Evolutionary conservation across 1,284 basidiomycete genomes (phyloP).

Genomic region (Puccinia hordei): DNA sequence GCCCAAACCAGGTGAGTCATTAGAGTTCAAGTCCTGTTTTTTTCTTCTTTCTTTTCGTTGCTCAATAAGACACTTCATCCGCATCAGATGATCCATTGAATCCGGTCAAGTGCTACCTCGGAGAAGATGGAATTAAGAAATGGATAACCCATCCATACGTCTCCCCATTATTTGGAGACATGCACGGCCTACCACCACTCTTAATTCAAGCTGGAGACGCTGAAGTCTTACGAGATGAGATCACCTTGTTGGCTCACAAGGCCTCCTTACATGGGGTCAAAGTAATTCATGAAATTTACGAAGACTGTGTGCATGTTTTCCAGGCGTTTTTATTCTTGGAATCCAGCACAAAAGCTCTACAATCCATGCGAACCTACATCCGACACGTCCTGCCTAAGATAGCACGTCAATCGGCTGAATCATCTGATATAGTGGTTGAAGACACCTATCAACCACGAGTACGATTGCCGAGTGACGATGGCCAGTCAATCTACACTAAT

Average conservation of each 20-base stretch:
- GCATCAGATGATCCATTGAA: constrained; percentile 73
- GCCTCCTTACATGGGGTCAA: constrained; percentile 58
- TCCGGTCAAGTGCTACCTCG: constrained; percentile 88
- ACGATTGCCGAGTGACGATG: neutral
- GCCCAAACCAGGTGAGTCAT: constrained; percentile 53
- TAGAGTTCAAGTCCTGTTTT: neutral
- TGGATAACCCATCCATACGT: constrained; percentile 63
- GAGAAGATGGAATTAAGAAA: constrained; percentile 70
- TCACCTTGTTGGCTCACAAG: constrained; percentile 59
- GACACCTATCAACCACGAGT: constrained; percentile 8
- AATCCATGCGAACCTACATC: constrained; percentile 75
- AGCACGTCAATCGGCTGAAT: neutral
- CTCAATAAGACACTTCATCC: neutral
- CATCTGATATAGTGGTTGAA: neutral
- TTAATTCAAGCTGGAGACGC: constrained; percentile 60
- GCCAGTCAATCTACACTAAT: constrained; percentile 10
- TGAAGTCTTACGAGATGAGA: constrained; percentile 60
- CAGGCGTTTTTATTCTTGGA: constrained; percentile 66
- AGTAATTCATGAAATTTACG: constrained; percentile 51
- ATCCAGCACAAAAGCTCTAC: constrained; percentile 72
- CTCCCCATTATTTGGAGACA: constrained; percentile 51
- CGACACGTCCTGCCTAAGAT: constrained; percentile 51
- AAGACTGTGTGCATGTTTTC: constrained; percentile 49
- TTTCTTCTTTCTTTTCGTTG: neutral
- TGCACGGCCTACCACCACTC: constrained; percentile 59